Evolutionary conservation across 2,329 filamentous ascomycete species (phyloP).

Genomic region (Aspergillus sp.): DNA sequence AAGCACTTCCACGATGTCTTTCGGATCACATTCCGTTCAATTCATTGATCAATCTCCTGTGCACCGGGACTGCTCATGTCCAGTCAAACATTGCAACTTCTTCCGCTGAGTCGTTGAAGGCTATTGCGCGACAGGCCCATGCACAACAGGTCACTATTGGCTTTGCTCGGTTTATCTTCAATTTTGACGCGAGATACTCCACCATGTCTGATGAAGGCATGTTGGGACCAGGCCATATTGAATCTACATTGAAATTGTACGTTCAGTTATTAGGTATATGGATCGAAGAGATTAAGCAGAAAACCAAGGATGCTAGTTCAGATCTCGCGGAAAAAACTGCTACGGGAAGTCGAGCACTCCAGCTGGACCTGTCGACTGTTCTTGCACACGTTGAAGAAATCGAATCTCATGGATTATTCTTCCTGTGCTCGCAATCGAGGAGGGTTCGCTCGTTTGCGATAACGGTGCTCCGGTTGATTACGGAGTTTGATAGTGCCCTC

Average conservation of each 20-base stretch:
- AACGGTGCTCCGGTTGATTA: conserved; percentile 82
- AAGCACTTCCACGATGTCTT: conserved; percentile 87
- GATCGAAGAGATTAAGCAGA: conserved; percentile 92
- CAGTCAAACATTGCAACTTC: conserved; percentile 86
- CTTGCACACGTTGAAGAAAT: conserved; percentile 94
- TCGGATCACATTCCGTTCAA: conserved; percentile 88
- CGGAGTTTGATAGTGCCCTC: conserved; percentile 84
- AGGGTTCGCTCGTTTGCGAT: conserved; percentile 85
- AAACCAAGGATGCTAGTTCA: conserved; percentile 63
- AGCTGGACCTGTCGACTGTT: conserved; percentile 77
- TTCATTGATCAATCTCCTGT: conserved; percentile 84
- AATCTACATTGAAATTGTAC: conserved; percentile 85
- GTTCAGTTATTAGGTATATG: conserved; percentile 91
- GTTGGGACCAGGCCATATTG: conserved; percentile 87
- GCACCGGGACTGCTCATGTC: conserved; percentile 92
- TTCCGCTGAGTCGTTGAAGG: conserved; percentile 86
- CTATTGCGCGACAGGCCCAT: conserved; percentile 85
- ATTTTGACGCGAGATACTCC: conserved; percentile 92
- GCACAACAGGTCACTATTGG: conserved; percentile 94
- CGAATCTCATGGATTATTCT: conserved; percentile 93
- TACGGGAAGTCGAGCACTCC: conserved; percentile 62
- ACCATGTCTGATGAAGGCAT: conserved; percentile 98
- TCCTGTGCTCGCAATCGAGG: conserved; percentile 89
- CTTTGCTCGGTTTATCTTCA: conserved; percentile 96
- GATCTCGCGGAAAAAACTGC: conserved; percentile 56